These are phyloP conservation scores for Glonium stellatum DNA, from an alignment of 495 filamentous ascomycete genomes.

Conservation along the genomic window DNA sequence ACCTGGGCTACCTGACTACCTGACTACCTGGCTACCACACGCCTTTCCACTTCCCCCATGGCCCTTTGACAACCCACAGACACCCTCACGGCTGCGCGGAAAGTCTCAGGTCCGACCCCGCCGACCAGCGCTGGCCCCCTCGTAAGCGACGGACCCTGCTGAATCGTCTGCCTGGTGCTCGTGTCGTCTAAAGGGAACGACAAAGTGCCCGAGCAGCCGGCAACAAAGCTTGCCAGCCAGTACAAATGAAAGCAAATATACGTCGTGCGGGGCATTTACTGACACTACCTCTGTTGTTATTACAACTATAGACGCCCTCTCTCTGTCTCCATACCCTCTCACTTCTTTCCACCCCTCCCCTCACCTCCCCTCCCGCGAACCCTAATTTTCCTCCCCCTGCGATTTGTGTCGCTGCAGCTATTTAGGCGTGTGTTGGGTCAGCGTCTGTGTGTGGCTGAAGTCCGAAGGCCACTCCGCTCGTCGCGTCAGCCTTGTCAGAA, in stretches of 20 bases:
- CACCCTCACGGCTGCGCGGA: background rate
- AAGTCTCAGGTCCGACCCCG: background rate
- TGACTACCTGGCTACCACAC: too few relatives aligned
- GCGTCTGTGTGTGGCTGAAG: background rate
- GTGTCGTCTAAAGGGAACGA: background rate
- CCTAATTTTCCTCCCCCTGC: background rate
- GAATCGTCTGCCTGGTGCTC: background rate
- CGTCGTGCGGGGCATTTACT: too few relatives aligned
- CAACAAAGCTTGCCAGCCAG: background rate
- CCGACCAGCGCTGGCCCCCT: background rate
- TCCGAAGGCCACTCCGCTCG: background rate
- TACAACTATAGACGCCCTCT: too few relatives aligned
- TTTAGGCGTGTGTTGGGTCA: background rate
- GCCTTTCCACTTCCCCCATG: too few relatives aligned
- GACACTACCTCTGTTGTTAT: too few relatives aligned
- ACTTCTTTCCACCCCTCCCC: background rate
- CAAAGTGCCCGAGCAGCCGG: background rate
- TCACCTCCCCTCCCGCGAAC: background rate
- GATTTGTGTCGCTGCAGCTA: background rate
- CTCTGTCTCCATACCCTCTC: too few relatives aligned
- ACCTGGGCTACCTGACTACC: too few relatives aligned
- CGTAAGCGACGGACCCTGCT: background rate
- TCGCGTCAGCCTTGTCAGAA: slow-evolving; percentile 1
- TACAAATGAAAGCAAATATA: too few relatives aligned
- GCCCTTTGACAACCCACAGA: too few relatives aligned